These are phyloP conservation scores for Cercophora newfieldiana DNA, from an alignment of 495 filamentous ascomycete species.

Conservation along the genomic window DNA sequence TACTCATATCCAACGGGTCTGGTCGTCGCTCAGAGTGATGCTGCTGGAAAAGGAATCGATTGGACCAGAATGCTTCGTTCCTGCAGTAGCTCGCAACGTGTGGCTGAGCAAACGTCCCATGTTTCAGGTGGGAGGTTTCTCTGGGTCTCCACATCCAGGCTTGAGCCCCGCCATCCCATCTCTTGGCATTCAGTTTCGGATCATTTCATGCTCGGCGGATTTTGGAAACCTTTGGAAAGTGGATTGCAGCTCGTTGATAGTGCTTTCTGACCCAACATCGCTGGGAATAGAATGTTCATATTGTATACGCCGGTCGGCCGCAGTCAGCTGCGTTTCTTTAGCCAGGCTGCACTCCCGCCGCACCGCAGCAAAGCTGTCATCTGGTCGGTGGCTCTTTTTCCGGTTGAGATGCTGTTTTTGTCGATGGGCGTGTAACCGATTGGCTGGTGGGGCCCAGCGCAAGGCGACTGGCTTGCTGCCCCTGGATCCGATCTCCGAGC, in stretches of 20 bases:
- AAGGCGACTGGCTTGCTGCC: slow-evolving; percentile 2
- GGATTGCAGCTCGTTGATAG: too few species aligned
- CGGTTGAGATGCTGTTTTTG: slow-evolving; percentile 2
- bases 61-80: slow-evolving; percentile 19
- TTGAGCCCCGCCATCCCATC: slow-evolving; percentile 1
- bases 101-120: slow-evolving; percentile 20
- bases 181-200: slow-evolving; percentile 7
- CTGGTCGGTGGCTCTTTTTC: neutral
- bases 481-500: neutral
- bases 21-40: neutral
- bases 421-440: slow-evolving; percentile 27
- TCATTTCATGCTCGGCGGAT: neutral
- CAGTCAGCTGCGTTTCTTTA: neutral
- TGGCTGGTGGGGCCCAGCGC: slow-evolving; percentile 18
- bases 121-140: slow-evolving; percentile 19
- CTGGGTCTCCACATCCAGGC: neutral
- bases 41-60: slow-evolving; percentile 9
- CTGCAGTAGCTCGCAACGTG: slow-evolving; percentile 24
- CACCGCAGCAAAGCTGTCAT: slow-evolving; percentile 8
- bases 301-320: neutral
- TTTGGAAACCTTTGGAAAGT: too few species aligned
- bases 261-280: neutral
- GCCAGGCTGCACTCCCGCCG: neutral
- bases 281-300: neutral
- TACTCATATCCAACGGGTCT: neutral